Conservation (phyloP, 2,329 filamentous ascomycete species). For the Amylocarpus encephaloides region DNA sequence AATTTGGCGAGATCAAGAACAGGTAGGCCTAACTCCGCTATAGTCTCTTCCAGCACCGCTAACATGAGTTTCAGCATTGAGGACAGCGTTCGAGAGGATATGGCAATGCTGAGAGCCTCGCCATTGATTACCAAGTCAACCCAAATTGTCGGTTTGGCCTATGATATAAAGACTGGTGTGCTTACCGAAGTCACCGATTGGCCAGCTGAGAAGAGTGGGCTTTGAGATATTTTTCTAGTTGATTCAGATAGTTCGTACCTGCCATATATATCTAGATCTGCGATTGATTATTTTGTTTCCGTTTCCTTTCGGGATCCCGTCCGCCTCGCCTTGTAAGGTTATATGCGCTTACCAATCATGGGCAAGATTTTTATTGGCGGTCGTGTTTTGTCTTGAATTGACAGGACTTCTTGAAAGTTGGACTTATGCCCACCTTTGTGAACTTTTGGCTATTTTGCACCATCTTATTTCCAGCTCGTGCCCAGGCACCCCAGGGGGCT, state of each 20-base stretch:
- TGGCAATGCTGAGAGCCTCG: conserved; percentile 17
- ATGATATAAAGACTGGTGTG: conserved; percentile 18
- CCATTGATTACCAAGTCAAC: conserved; percentile 20
- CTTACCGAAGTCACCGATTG: conserved; percentile 10
- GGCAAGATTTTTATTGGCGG: too few relatives aligned
- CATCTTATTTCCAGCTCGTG: too few relatives aligned
- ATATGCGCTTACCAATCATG: not conserved
- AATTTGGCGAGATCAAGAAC: conserved; percentile 19
- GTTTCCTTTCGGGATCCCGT: too few relatives aligned
- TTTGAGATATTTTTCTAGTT: not conserved
- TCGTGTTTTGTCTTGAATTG: too few relatives aligned
- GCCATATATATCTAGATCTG: not conserved
- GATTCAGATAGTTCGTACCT: too few relatives aligned
- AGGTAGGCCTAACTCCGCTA: conserved; percentile 4
- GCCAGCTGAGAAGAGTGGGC: conserved; percentile 7
- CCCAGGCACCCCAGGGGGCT: not conserved
- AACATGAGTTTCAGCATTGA: conserved; percentile 11
- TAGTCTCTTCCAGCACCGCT: not conserved
- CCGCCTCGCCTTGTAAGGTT: too few relatives aligned
- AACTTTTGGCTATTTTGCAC: too few relatives aligned
- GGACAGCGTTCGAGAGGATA: conserved; percentile 18
- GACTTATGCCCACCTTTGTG: too few relatives aligned
- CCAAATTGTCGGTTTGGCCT: conserved; percentile 18
- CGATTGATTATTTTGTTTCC: not conserved
- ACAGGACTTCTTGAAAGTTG: too few relatives aligned